Percentiles rank a stretch among this genome's conserved stretches.
Conservation (phyloP, 2,329 filamentous ascomycete genomes). For the Alternaria atra region DNA sequence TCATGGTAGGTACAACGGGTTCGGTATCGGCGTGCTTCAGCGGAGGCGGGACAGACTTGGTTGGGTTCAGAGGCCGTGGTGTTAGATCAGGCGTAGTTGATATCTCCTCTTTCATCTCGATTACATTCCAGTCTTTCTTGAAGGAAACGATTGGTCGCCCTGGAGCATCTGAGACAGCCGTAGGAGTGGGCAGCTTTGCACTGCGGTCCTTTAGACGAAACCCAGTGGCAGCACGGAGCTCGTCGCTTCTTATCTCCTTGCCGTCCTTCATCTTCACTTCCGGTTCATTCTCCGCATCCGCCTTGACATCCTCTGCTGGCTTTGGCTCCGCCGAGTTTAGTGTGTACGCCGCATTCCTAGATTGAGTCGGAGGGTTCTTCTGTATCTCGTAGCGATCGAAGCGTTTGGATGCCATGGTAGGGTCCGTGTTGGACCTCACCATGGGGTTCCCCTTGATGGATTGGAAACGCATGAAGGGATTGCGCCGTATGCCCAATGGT, state of each 20-base stretch:
- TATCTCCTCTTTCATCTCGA: constrained; percentile 70
- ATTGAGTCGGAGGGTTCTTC: constrained; percentile 83
- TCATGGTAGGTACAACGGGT: constrained; percentile 60
- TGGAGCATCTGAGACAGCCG: constrained; percentile 87
- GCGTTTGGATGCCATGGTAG: constrained; percentile 53
- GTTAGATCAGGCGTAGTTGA: constrained; percentile 37
- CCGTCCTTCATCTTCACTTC: constrained; percentile 74
- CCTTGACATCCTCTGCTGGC: constrained; percentile 36
- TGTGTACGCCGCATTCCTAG: constrained; percentile 81
- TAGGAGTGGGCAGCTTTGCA: constrained; percentile 84
- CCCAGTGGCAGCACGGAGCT: constrained; percentile 89
- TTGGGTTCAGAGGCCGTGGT: constrained; percentile 28
- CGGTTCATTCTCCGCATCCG: constrained; percentile 42
- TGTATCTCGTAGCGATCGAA: constrained; percentile 75
- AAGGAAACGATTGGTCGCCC: constrained; percentile 98
- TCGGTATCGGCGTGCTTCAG: constrained; percentile 53
- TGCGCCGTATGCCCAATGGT: constrained; percentile 65
- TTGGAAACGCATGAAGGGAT: constrained; percentile 70
- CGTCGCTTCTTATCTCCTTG: constrained; percentile 83
- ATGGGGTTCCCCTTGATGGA: constrained; percentile 59
- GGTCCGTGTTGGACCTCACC: constrained; percentile 57
- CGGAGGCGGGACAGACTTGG: constrained; percentile 35
- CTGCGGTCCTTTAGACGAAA: constrained; percentile 89
- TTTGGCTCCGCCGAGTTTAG: constrained; percentile 64
- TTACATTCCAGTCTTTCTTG: constrained; percentile 79